Percentiles rank a stretch among this genome's conserved stretches.
phyloP scores from a whole-genome alignment of 495 filamentous ascomycete genomes.

The Podospora pseudocomata region DNA sequence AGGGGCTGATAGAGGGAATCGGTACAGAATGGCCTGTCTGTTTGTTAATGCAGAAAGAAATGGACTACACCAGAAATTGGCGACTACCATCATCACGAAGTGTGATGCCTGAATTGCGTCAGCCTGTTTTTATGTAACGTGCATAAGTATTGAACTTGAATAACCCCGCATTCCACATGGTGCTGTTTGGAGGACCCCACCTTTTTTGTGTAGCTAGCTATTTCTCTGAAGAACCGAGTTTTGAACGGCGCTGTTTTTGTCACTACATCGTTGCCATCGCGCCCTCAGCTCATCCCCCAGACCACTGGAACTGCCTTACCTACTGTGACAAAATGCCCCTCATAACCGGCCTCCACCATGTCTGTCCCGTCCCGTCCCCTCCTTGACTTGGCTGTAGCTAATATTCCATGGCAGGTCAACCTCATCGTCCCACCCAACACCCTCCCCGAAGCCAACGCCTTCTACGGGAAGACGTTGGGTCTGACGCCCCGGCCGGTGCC shows the following conservation, averaged over 20 bases:
- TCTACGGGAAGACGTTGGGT: constrained; percentile 55
- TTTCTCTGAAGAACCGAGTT: not conserved
- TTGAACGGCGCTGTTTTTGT: no score
- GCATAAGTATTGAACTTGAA: not conserved
- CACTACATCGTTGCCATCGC: no score
- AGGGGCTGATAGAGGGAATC: not conserved
- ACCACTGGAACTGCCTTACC: no score
- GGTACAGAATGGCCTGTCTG: not conserved
- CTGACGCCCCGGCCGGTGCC: constrained; percentile 51
- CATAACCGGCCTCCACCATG: constrained; percentile 58
- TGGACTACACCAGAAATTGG: not conserved
- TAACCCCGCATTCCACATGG: not conserved
- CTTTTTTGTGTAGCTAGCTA: not conserved
- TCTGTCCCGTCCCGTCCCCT: not conserved
- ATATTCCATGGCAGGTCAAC: constrained; percentile 39
- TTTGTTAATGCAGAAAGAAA: not conserved
- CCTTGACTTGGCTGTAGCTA: not conserved
- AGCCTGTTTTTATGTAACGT: not conserved
- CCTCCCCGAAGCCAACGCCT: constrained; percentile 49
- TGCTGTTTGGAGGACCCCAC: not conserved
- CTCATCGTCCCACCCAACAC: constrained; percentile 54
- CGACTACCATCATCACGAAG: not conserved
- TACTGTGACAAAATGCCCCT: constrained; percentile 31
- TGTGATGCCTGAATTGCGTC: constrained; percentile 12
- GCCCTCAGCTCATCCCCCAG: no score